Conservation (phyloP, 257 asterid genomes). For the Prunella vulgaris region DNA sequence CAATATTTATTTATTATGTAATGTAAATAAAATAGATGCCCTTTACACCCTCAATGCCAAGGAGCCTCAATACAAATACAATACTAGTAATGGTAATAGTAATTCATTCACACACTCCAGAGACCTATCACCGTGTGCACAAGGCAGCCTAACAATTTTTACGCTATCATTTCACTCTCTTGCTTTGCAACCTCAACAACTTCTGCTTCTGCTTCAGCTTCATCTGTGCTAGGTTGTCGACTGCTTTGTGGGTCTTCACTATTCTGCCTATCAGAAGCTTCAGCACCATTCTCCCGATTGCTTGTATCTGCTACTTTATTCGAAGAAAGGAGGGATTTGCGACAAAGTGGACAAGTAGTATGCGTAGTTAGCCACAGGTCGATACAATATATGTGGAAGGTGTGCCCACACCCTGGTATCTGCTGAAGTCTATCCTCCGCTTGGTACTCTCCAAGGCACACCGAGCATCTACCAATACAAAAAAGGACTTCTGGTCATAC, state of each 20-base stretch:
- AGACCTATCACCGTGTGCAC: background rate
- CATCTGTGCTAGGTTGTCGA: conserved; percentile 10
- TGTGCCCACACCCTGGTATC: conserved; percentile 78
- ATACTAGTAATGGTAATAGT: no score
- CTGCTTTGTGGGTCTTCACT: conserved; percentile 35
- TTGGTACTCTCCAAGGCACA: conserved; percentile 76
- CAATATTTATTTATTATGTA: no score
- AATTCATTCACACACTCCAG: background rate
- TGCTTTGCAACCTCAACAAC: conserved; percentile 13
- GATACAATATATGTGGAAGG: conserved; percentile 80
- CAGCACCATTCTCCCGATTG: background rate
- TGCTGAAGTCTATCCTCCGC: conserved; percentile 73
- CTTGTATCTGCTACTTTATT: conserved; percentile 29
- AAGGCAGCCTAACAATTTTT: background rate
- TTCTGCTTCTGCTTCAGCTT: conserved; percentile 16
- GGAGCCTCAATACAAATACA: background rate
- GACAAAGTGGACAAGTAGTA: conserved; percentile 85
- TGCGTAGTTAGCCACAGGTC: conserved; percentile 74
- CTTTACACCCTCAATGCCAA: background rate
- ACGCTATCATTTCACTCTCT: conserved; percentile 17
- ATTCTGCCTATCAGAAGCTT: conserved; percentile 10
- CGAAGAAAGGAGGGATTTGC: conserved; percentile 52
- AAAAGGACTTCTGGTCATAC: background rate
- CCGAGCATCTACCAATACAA: conserved; percentile 54
- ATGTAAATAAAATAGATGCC: background rate